Conservation (phyloP, 2,329 filamentous ascomycete species). For the Fusarium subtropicale region DNA sequence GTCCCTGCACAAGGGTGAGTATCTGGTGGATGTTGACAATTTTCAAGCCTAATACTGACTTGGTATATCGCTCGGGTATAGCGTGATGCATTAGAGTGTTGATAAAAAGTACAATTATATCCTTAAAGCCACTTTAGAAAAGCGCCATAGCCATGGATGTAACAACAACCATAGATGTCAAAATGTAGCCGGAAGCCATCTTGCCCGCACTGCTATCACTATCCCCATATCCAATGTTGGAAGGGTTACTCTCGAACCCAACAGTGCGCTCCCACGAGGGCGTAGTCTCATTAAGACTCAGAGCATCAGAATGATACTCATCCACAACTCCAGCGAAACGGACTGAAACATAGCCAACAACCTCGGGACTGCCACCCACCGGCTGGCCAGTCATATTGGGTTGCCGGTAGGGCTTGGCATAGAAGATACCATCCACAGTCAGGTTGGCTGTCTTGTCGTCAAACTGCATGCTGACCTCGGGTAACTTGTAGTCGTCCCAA, state of each 20-base stretch:
- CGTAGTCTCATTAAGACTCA: background rate
- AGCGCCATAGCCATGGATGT: background rate
- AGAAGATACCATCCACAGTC: background rate
- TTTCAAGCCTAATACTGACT: no score
- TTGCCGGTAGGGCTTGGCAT: background rate
- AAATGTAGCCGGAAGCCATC: fast-evolving
- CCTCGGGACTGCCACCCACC: background rate
- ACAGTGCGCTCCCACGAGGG: constrained; percentile 11
- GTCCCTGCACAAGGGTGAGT: background rate
- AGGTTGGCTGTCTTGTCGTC: constrained; percentile 11
- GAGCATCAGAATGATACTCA: constrained; percentile 1
- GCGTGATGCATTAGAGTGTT: background rate
- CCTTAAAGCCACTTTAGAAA: background rate
- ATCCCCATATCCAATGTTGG: background rate
- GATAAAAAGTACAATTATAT: no score
- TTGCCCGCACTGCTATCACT: background rate
- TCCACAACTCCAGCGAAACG: background rate
- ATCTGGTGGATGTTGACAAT: no score
- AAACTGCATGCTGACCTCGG: background rate
- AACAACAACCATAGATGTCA: background rate
- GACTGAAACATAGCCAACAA: background rate
- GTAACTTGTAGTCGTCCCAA: constrained; percentile 5
- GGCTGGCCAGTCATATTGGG: background rate
- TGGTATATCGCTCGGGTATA: no score
- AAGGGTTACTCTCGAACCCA: constrained; percentile 4